Evolutionary conservation across 345 rosid species (phyloP).

Genomic region (Salix brachista): DNA sequence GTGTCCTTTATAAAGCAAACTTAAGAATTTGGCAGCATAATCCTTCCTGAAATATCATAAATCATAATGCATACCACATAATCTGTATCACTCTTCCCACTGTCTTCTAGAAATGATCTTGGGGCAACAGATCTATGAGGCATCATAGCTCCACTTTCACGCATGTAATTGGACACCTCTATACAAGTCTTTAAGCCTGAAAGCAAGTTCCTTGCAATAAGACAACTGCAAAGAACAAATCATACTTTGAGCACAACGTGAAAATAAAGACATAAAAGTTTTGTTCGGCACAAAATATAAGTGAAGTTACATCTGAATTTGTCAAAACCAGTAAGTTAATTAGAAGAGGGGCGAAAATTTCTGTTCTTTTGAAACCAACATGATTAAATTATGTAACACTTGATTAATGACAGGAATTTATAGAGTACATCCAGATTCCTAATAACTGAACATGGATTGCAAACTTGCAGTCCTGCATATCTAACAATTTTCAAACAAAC

Average conservation of each 20-base stretch:
- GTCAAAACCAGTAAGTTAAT: not conserved
- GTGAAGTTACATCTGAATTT: not conserved
- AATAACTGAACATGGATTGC: not conserved
- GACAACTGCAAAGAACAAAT: slow-evolving; percentile 63
- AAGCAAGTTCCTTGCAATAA: slow-evolving; percentile 92
- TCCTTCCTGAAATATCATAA: slow-evolving; percentile 4
- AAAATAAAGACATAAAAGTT: slow-evolving; percentile 12
- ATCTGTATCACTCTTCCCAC: slow-evolving; percentile 55
- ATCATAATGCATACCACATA: slow-evolving; percentile 41
- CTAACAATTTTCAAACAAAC: not conserved
- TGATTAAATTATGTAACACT: not conserved
- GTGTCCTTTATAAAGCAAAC: not conserved
- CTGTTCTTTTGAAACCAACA: not conserved
- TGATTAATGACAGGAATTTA: not conserved
- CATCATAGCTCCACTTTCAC: slow-evolving; percentile 57
- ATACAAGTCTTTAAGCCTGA: slow-evolving; percentile 93
- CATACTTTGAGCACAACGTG: not conserved
- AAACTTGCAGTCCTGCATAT: not conserved
- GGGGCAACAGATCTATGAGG: slow-evolving; percentile 53
- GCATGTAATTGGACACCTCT: slow-evolving; percentile 85
- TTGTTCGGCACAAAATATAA: slow-evolving; percentile 3
- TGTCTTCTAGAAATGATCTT: slow-evolving; percentile 54
- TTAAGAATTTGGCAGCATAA: not conserved
- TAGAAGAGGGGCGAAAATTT: not conserved
- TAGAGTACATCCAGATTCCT: not conserved